A percentile compares a stretch with the other conserved stretches of the same genome.
These are phyloP conservation scores for Polyplosphaeria fusca DNA, from an alignment of 495 filamentous ascomycete genomes.

Conservation along the genomic window DNA sequence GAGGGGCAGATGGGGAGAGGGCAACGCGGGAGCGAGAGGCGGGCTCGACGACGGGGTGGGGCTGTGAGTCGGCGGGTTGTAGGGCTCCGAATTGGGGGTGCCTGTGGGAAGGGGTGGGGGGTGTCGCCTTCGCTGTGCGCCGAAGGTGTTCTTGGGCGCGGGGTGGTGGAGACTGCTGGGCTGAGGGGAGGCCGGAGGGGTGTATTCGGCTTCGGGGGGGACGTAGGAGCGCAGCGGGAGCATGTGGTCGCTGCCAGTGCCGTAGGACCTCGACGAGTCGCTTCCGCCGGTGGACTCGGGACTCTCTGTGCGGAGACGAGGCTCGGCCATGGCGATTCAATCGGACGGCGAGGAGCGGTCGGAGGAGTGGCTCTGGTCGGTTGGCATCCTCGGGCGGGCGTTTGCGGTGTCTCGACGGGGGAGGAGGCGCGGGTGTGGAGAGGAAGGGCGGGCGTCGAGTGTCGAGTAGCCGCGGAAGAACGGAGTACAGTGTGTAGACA, in stretches of 20 bases:
- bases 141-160: conserved; percentile 4
- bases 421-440: not conserved
- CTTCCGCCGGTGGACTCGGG: not conserved
- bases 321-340: conserved; percentile 3
- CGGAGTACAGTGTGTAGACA: not conserved
- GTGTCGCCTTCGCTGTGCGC: conserved; percentile 2
- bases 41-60: conserved; percentile 26
- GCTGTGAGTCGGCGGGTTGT: conserved; percentile 14
- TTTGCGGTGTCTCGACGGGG: not conserved
- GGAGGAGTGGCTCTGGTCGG: not conserved
- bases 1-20: conserved; percentile 9
- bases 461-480: not conserved
- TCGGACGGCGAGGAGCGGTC: conserved; percentile 2
- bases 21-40: conserved; percentile 10
- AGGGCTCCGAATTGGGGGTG: not conserved
- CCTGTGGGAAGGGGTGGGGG: conserved; percentile 7
- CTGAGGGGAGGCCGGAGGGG: conserved; percentile 24
- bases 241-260: not conserved
- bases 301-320: not conserved
- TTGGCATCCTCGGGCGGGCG: not conserved
- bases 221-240: conserved; percentile 14
- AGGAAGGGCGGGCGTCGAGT: not conserved
- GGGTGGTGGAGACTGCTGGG: conserved; percentile 5
- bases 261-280: not conserved
- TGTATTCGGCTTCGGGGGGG: conserved; percentile 9